phyloP scores from a whole-genome alignment of 768 basidiomycete genomes.

The Lactifluus subvellereus region DNA sequence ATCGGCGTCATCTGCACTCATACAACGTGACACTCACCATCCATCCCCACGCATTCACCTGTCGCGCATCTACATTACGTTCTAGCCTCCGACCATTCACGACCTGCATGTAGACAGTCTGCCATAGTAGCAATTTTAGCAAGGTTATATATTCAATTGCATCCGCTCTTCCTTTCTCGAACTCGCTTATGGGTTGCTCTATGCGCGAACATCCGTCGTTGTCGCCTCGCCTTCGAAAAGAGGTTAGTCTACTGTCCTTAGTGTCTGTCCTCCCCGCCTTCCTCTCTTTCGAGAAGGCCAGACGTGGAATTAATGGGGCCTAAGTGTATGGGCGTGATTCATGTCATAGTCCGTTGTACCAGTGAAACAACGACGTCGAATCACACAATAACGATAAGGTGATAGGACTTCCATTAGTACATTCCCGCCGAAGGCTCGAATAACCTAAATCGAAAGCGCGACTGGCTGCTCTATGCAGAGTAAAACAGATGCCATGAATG shows the following conservation, averaged over 20 bases:
- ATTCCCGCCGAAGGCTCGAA: constrained; percentile 9
- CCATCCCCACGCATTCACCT: constrained; percentile 21
- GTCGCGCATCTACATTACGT: constrained; percentile 23
- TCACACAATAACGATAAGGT: constrained; percentile 8
- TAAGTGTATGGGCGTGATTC: background rate
- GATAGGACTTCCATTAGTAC: constrained; percentile 12
- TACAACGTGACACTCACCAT: constrained; percentile 12
- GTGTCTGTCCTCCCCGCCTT: background rate
- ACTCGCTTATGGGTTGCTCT: constrained; percentile 1
- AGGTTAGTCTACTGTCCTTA: background rate
- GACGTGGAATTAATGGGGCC: background rate
- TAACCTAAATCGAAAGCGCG: background rate
- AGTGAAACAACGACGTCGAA: background rate
- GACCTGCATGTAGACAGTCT: constrained; percentile 25
- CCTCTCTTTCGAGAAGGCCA: background rate
- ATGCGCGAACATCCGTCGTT: background rate
- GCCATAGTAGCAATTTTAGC: constrained; percentile 22
- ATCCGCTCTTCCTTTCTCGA: constrained; percentile 7
- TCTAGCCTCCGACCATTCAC: constrained; percentile 19
- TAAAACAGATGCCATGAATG: constrained; percentile 4
- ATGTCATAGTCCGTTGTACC: background rate
- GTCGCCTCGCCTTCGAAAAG: background rate
- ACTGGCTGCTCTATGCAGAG: constrained; percentile 3
- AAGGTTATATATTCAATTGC: constrained; percentile 19
- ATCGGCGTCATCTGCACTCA: constrained; percentile 10